Base-by-base conservation (phyloP, 768 basidiomycete genomes). In the Pholiota microspora region DNA sequence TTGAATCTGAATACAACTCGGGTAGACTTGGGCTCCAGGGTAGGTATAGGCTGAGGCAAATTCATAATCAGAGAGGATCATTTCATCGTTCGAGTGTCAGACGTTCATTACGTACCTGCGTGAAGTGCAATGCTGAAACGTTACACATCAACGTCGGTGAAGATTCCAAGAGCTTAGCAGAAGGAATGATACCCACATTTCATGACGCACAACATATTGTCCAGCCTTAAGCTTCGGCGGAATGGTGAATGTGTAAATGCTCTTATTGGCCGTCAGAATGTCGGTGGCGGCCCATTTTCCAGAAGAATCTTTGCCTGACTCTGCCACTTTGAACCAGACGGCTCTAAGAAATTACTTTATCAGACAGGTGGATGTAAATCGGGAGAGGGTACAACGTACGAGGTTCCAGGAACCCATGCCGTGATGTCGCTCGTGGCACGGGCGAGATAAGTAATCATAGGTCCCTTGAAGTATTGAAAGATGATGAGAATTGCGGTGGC, bases 271-370 rank as follows among this genome's bases (percentile, higher is more conserved):
- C 6, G 64, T 64, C 23, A 79, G 67, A 16, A 75, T 48, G 49
- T 75, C 71, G 0, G 74, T 73, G 15, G 76, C 69, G 2, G 77
- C 77, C 79, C 77, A 78, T 44, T 70, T 68, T 7, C 77, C 78
- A 48, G 71, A 71, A 2, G 71, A 56, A 8, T 68, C 71, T 61
- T 77, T 78, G n/a, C 80, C 80, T 25, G 66, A 42, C 53, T 80
- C 63, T n/a, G 70, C 70, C 13, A 80, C 72, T 61, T 80, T 80
- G 74, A 79, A 79, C 80, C 79, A 80, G 4, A 79, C 77, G 13
- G 74, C 73, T 21, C 77, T 78, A 38, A 8, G n/a, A n/a, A n/a
- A 7, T n/a, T 7, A 8, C 36, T 21, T 45, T 16, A 23, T 38
- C 18, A 48, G 27, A 27, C 9, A 46, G 6, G 12, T 49, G 3